phyloP scores from a whole-genome alignment of 345 rosid genomes.

The Rhodamnia argentea region DNA sequence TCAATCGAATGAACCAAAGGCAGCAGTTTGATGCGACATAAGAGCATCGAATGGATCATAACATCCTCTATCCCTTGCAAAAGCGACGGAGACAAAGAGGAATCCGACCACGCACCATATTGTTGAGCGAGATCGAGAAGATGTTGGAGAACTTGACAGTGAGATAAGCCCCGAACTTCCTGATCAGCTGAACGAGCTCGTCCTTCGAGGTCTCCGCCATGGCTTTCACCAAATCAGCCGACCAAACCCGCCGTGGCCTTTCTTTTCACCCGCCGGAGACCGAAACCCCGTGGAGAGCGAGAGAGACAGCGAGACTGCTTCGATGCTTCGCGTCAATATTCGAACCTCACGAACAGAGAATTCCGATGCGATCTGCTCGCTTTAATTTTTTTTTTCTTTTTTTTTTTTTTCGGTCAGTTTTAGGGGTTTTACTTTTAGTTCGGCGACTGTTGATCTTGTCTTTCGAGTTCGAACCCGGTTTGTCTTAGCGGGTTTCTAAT shows the following conservation, averaged over 20 bases:
- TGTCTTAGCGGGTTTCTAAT: not conserved
- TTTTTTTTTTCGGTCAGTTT: not conserved
- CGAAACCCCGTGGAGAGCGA: not conserved
- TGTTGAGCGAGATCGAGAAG: slow-evolving; percentile 50
- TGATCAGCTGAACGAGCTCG: slow-evolving; percentile 74
- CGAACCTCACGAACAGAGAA: not conserved
- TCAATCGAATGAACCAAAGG: not conserved
- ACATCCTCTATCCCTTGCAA: not conserved
- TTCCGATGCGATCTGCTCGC: not conserved
- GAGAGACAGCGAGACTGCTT: not conserved
- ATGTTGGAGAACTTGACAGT: slow-evolving; percentile 57
- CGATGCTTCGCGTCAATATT: not conserved
- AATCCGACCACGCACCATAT: slow-evolving; percentile 34
- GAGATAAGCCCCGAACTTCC: slow-evolving; percentile 80
- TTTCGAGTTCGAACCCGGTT: not conserved
- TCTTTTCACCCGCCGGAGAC: not conserved
- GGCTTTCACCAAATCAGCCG: not conserved
- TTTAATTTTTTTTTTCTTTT: not conserved
- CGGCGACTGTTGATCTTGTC: not conserved
- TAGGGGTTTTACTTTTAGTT: not conserved
- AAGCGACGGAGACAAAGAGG: not conserved
- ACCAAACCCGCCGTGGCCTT: not conserved
- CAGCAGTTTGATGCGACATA: not conserved
- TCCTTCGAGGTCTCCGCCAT: slow-evolving; percentile 72
- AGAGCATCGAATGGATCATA: not conserved